Conservation (phyloP, 805 yeast species). For the Wickerhamiella azymoides region DNA sequence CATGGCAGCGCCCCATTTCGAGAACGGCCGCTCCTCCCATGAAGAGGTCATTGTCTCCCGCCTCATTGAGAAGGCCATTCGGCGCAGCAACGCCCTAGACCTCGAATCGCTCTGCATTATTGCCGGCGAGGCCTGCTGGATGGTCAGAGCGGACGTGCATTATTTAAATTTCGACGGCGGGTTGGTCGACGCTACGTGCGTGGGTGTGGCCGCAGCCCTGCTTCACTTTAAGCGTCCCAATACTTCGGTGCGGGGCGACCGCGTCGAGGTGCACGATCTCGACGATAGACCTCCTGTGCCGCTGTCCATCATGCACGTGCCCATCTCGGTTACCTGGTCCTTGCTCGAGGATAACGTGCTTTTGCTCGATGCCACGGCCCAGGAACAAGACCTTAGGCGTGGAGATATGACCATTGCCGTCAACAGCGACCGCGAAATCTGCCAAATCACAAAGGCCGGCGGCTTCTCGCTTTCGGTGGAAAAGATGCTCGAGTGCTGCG, state of each 20-base stretch:
- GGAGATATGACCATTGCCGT: slow-evolving; percentile 76
- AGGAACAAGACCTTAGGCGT: slow-evolving; percentile 63
- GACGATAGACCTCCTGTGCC: slow-evolving; percentile 81
- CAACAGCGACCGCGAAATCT: slow-evolving; percentile 80
- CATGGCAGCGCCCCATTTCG: slow-evolving; percentile 79
- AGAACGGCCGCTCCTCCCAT: slow-evolving; percentile 56
- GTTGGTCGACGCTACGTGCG: slow-evolving; percentile 75
- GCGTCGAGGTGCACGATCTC: slow-evolving; percentile 47
- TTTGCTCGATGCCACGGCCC: slow-evolving; percentile 52
- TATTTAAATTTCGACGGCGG: slow-evolving; percentile 88
- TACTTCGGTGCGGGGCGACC: slow-evolving; percentile 40
- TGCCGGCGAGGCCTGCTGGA: slow-evolving; percentile 88
- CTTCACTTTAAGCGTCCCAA: slow-evolving; percentile 78
- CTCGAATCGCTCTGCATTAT: slow-evolving; percentile 79
- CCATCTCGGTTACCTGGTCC: slow-evolving; percentile 80
- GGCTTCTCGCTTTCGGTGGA: slow-evolving; percentile 71
- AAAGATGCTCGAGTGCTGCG: slow-evolving; percentile 52
- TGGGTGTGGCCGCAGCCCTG: slow-evolving; percentile 79
- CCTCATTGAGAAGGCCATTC: slow-evolving; percentile 78
- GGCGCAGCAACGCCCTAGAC: slow-evolving; percentile 83
- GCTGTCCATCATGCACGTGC: slow-evolving; percentile 72
- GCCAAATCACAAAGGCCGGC: slow-evolving; percentile 83
- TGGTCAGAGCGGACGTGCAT: slow-evolving; percentile 77
- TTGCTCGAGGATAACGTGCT: slow-evolving; percentile 40
- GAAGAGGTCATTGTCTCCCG: slow-evolving; percentile 69